Evolutionary conservation across 202 grass and related monocot genomes (phyloP).

Genomic region (Elaeis oleifera): DNA sequence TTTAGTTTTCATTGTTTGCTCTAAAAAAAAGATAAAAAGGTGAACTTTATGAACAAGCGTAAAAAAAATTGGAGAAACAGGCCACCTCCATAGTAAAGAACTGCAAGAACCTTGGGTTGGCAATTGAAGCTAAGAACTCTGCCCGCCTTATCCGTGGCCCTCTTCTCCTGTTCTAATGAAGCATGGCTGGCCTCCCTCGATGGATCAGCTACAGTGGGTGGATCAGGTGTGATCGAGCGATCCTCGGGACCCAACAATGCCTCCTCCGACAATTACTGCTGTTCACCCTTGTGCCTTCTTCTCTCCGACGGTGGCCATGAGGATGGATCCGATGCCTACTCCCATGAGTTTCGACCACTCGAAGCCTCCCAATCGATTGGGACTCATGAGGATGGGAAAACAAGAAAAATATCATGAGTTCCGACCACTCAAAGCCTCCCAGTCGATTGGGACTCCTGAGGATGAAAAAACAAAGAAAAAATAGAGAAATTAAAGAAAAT

Average conservation of each 20-base stretch:
- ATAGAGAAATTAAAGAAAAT: too few species aligned
- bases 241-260: slow-evolving; percentile 28
- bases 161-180: slow-evolving; percentile 15
- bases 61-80: background rate
- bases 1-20: slow-evolving; percentile 25
- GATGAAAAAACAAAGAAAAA: too few species aligned
- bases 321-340: too few species aligned
- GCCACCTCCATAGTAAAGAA: background rate
- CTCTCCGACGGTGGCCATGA: too few species aligned
- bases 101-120: slow-evolving; percentile 24
- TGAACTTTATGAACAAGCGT: background rate
- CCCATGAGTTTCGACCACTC: too few species aligned
- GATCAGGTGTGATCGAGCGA: slow-evolving; percentile 12
- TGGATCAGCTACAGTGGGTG: slow-evolving; percentile 14
- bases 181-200: slow-evolving; percentile 9
- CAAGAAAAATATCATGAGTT: too few species aligned
- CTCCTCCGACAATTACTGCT: slow-evolving; percentile 15
- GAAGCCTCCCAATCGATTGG: too few species aligned
- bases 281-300: too few species aligned
- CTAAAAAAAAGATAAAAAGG: slow-evolving; percentile 31
- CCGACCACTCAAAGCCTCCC: too few species aligned
- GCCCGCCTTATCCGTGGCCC: slow-evolving; percentile 25
- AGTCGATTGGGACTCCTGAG: too few species aligned
- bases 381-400: too few species aligned
- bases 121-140: background rate